These are phyloP conservation scores for Rhynchosporium graminicola DNA, from an alignment of 2,329 filamentous ascomycete species.

Conservation along the genomic window DNA sequence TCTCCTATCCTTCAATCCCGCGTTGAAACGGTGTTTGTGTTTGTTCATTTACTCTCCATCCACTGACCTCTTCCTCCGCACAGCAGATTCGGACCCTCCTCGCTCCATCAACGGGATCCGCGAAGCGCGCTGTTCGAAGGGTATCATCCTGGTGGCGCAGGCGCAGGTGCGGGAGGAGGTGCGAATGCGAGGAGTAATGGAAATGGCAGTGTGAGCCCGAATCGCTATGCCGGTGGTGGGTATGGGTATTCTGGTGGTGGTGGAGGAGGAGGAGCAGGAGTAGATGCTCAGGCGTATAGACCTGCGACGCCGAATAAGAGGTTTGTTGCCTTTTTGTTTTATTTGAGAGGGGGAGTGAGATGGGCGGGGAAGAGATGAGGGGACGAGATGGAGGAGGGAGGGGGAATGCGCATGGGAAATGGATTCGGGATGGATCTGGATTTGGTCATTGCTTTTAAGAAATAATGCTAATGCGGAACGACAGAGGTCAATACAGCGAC, in stretches of 20 bases:
- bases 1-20: neutral
- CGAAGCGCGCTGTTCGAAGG: conserved; percentile 74
- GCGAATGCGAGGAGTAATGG: conserved; percentile 46
- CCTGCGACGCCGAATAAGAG: conserved; percentile 71
- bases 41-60: neutral
- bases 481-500: conserved; percentile 86
- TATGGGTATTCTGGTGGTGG: conserved; percentile 54
- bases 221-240: conserved; percentile 40
- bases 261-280: conserved; percentile 29
- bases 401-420: neutral
- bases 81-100: conserved; percentile 64
- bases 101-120: conserved; percentile 72
- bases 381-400: neutral
- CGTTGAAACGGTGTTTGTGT: neutral
- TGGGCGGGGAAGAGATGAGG: neutral
- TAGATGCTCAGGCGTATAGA: conserved; percentile 52
- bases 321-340: conserved; percentile 45
- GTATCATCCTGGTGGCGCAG: conserved; percentile 52
- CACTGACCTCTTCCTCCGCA: neutral
- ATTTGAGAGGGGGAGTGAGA: neutral
- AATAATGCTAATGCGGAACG: conserved; percentile 8
- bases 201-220: conserved; percentile 16
- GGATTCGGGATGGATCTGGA: no score
- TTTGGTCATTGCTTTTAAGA: no score
- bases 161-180: conserved; percentile 44